Percentiles rank a stretch among this genome's conserved stretches.
These are phyloP conservation scores for Psilocybe tampanensis DNA, from an alignment of 768 basidiomycete genomes.

Conservation along the genomic window DNA sequence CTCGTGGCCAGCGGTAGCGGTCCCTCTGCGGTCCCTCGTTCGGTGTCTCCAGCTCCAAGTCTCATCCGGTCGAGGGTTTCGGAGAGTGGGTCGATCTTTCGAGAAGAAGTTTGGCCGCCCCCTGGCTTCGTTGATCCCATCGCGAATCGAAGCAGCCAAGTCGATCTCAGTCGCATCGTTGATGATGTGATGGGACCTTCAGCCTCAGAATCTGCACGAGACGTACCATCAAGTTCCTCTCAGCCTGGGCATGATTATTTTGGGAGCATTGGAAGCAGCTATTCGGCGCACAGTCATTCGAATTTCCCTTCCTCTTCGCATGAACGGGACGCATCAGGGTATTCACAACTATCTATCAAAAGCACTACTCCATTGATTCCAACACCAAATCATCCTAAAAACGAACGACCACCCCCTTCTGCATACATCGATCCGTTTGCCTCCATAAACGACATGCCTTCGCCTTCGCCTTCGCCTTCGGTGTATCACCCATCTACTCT, in stretches of 20 bases:
- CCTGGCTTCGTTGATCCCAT: constrained; percentile 44
- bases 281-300: background rate
- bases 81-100: constrained; percentile 48
- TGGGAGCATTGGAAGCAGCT: background rate
- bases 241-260: background rate
- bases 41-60: constrained; percentile 34
- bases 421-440: constrained; percentile 12
- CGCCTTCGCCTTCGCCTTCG: constrained; percentile 10
- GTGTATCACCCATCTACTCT: constrained; percentile 9
- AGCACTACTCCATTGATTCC: background rate
- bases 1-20: background rate
- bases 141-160: constrained; percentile 29
- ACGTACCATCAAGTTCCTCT: background rate
- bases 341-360: constrained; percentile 6
- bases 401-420: background rate
- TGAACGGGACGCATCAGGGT: constrained; percentile 7
- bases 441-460: background rate
- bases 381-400: background rate
- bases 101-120: constrained; percentile 51
- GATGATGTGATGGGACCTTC: constrained; percentile 51
- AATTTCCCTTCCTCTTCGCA: constrained; percentile 6
- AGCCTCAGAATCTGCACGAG: background rate
- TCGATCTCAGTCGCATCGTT: constrained; percentile 42
- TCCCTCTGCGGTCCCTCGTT: background rate
- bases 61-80: constrained; percentile 41